These are phyloP conservation scores for Elsinoe ampelina DNA, from an alignment of 2,329 filamentous ascomycete species.

Conservation along the genomic window DNA sequence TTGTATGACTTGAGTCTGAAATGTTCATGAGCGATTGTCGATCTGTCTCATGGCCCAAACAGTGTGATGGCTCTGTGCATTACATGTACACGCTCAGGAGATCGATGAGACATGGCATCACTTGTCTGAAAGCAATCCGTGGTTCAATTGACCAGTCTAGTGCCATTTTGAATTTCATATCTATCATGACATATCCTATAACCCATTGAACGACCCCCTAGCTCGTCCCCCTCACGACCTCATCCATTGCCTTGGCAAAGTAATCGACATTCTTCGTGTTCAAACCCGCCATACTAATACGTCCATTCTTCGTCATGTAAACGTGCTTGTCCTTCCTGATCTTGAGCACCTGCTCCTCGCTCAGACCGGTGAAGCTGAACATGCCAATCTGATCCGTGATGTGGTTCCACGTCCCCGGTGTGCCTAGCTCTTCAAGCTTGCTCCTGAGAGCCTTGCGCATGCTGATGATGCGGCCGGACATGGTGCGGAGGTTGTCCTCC, in stretches of 20 bases:
- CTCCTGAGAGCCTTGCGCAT: conserved; percentile 74
- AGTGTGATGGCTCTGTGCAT: no score
- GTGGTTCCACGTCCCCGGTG: conserved; percentile 89
- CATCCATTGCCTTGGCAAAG: conserved; percentile 80
- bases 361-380: conserved; percentile 88
- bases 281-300: conserved; percentile 96
- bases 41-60: no score
- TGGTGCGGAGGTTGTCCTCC: conserved; percentile 83
- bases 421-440: conserved; percentile 75
- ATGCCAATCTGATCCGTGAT: conserved; percentile 99
- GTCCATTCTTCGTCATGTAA: conserved; percentile 95
- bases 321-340: conserved; percentile 63
- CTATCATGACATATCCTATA: not conserved
- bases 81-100: no score
- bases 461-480: conserved; percentile 88
- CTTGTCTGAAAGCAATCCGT: no score
- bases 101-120: no score
- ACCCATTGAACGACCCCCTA: conserved; percentile 5
- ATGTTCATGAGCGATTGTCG: not conserved
- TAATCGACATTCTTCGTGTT: conserved; percentile 90
- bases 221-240: conserved; percentile 56
- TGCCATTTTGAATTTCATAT: not conserved
- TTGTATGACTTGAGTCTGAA: not conserved
- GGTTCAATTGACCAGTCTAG: not conserved
- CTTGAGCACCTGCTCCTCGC: conserved; percentile 61